Evolutionary conservation across 768 basidiomycete genomes (phyloP).

Genomic region (Leccinellum albellum): DNA sequence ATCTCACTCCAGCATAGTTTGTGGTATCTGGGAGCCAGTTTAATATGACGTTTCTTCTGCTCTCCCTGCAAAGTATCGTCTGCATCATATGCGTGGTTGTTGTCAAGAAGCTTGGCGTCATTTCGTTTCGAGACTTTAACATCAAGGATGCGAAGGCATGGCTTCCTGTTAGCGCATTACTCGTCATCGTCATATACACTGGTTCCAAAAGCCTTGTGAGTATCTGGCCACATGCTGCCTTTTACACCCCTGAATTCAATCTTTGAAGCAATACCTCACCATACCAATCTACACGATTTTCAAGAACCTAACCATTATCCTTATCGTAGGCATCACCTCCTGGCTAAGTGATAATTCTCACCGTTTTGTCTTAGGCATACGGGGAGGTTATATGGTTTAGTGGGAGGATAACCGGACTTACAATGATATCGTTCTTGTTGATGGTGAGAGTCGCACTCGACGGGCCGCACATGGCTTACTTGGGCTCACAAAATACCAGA

Average conservation of each 20-base stretch:
- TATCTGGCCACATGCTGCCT: conserved; percentile 7
- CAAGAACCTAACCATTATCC: conserved; percentile 98
- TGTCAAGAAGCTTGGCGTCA: conserved; percentile 73
- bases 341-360: neutral
- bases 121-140: conserved; percentile 84
- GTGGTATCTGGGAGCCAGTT: conserved; percentile 92
- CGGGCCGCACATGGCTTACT: neutral
- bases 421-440: conserved; percentile 83
- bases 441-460: conserved; percentile 57
- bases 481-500: conserved; percentile 39
- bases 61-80: conserved; percentile 87
- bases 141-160: conserved; percentile 81
- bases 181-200: conserved; percentile 95
- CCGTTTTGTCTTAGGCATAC: conserved; percentile 62
- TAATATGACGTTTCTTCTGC: conserved; percentile 94
- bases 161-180: conserved; percentile 91
- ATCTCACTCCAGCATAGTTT: conserved; percentile 48
- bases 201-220: conserved; percentile 94
- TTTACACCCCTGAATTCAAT: neutral
- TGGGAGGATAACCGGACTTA: conserved; percentile 81
- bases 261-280: conserved; percentile 82
- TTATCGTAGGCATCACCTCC: conserved; percentile 63
- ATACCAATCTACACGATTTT: conserved; percentile 99
- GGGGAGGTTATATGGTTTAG: conserved; percentile 98
- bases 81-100: conserved; percentile 73